A percentile compares a stretch with the other conserved stretches of the same genome.
Conservation (phyloP, 2,329 filamentous ascomycete genomes). For the Metarhizium rileyi region DNA sequence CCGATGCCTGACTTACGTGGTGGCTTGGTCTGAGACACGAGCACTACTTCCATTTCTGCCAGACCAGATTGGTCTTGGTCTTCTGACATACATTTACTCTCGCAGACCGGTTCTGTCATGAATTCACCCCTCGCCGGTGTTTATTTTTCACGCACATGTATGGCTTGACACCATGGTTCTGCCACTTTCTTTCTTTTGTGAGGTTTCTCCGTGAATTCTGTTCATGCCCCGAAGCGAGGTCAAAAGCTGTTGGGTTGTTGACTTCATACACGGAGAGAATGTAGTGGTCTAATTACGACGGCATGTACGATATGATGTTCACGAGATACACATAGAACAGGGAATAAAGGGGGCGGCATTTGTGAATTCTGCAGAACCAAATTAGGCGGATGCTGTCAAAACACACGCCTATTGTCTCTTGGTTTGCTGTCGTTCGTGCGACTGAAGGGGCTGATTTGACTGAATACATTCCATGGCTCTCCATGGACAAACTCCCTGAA, state of each 20-base stretch:
- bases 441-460: background rate
- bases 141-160: background rate
- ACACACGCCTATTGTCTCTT: background rate
- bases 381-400: background rate
- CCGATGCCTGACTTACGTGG: background rate
- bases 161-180: background rate
- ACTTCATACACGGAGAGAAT: background rate
- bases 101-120: background rate
- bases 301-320: conserved; percentile 1
- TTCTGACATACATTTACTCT: background rate
- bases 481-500: background rate
- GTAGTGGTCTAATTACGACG: background rate
- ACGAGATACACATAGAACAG: background rate
- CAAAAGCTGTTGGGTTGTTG: background rate
- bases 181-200: background rate
- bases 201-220: background rate
- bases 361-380: background rate
- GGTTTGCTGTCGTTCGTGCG: background rate
- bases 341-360: background rate
- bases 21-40: background rate
- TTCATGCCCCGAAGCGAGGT: background rate
- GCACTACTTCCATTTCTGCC: background rate
- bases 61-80: background rate
- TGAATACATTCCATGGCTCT: background rate
- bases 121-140: no score